phyloP scores from a whole-genome alignment of 352 stramenopile genomes.

The Phytopythium sindhum region DNA sequence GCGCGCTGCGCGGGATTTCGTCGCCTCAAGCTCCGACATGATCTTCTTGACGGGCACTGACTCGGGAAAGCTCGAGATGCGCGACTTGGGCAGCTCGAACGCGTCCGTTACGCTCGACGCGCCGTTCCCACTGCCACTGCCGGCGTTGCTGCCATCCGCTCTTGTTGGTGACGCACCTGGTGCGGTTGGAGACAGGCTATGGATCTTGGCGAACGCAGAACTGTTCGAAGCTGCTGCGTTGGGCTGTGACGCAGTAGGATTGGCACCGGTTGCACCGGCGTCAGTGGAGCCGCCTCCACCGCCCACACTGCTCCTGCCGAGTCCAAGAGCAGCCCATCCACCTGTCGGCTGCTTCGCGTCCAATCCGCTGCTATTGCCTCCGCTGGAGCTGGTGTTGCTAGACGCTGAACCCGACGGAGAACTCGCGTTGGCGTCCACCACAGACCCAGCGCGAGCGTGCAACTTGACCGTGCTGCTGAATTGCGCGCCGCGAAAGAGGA shows the following conservation, averaged over 20 bases:
- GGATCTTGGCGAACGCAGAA: conserved; percentile 27
- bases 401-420: not conserved
- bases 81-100: conserved; percentile 50
- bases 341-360: not conserved
- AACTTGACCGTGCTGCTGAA: conserved; percentile 62
- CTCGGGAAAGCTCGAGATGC: conserved; percentile 56
- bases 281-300: not conserved
- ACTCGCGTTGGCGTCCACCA: not conserved
- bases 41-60: conserved; percentile 61
- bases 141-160: not conserved
- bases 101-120: not conserved
- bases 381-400: not conserved
- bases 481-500: conserved; percentile 69
- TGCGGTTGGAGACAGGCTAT: conserved; percentile 28
- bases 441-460: conserved; percentile 21
- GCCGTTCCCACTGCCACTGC: conserved; percentile 9
- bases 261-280: conserved; percentile 7
- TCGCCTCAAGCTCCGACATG: conserved; percentile 62
- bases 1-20: conserved; percentile 43
- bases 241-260: not conserved
- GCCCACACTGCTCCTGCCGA: not conserved
- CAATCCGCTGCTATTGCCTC: not conserved
- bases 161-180: conserved; percentile 15
- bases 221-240: not conserved
- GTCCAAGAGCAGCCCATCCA: not conserved